Conservation (phyloP, 164 flowering plant genomes). For the Piper longum region DNA sequence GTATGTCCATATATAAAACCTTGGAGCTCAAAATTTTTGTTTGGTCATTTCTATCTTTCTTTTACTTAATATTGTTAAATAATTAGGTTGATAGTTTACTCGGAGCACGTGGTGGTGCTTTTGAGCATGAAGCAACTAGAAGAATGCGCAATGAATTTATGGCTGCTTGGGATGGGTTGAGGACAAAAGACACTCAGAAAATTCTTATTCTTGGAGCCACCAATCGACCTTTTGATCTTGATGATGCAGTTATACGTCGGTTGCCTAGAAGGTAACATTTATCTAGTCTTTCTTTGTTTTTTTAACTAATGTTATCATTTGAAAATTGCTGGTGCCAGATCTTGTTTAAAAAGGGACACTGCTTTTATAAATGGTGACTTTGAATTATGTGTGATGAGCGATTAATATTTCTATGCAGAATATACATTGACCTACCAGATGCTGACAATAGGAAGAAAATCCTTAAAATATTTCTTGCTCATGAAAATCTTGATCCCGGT, state of each 20-base stretch:
- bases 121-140: slow-evolving; percentile 97
- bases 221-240: slow-evolving; percentile 97
- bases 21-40: neutral
- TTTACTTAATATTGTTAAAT: neutral
- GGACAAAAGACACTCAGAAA: slow-evolving; percentile 93
- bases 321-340: neutral
- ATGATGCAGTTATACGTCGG: slow-evolving; percentile 98
- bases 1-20: too few relatives aligned
- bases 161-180: slow-evolving; percentile 99
- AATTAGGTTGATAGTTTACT: slow-evolving; percentile 58
- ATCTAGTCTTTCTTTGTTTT: neutral
- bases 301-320: neutral
- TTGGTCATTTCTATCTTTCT: neutral
- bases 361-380: neutral
- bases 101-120: slow-evolving; percentile 96
- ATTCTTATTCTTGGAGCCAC: slow-evolving; percentile 97
- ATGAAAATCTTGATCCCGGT: slow-evolving; percentile 50
- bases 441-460: slow-evolving; percentile 82
- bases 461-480: slow-evolving; percentile 60
- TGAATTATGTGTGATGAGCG: neutral
- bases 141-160: slow-evolving; percentile 98
- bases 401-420: slow-evolving; percentile 25
- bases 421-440: slow-evolving; percentile 91
- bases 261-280: slow-evolving; percentile 74
- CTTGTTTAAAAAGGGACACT: neutral